A percentile compares a stretch with the other conserved stretches of the same genome.
Evolutionary conservation across 108 stramenopile species (phyloP).

Genomic region (Cafeteria roenbergensis): DNA sequence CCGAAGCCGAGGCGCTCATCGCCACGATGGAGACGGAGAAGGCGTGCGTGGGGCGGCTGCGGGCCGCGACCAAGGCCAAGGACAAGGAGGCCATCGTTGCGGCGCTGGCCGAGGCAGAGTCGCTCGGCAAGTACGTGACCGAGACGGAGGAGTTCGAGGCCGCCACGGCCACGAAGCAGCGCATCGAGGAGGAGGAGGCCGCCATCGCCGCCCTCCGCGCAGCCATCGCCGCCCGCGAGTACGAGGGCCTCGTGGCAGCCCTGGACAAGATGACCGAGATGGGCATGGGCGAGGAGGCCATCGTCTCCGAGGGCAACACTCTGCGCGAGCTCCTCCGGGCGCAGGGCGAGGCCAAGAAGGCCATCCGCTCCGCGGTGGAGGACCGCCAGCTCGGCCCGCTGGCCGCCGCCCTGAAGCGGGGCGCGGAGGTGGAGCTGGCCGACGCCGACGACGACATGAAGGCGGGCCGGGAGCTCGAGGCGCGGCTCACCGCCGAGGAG

Average conservation of each 20-base stretch:
- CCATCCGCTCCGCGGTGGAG: not conserved
- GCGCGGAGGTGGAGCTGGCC: constrained; percentile 9
- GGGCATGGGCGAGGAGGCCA: constrained; percentile 12
- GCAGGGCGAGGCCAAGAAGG: constrained; percentile 11
- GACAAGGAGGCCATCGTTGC: constrained; percentile 24
- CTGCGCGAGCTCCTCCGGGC: constrained; percentile 17
- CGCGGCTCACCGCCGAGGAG: constrained; percentile 16
- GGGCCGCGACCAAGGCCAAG: constrained; percentile 22
- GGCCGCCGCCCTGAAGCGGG: constrained; percentile 7
- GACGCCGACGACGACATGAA: constrained; percentile 3
- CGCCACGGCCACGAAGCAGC: constrained; percentile 26
- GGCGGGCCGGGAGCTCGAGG: constrained; percentile 16
- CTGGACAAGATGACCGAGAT: constrained; percentile 21
- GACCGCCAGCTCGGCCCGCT: not conserved
- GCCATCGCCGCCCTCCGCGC: constrained; percentile 22
- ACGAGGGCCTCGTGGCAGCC: constrained; percentile 16
- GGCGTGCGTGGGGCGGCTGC: constrained; percentile 23
- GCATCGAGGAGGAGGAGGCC: constrained; percentile 40
- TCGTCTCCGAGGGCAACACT: not conserved
- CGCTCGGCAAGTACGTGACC: constrained; percentile 10
- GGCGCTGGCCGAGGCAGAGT: constrained; percentile 22
- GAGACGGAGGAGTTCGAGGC: constrained; percentile 27
- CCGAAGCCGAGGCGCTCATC: constrained; percentile 21
- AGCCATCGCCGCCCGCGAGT: constrained; percentile 23
- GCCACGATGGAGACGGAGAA: constrained; percentile 27